A percentile compares a stretch with the other conserved stretches of the same genome.
Evolutionary conservation across 192 early-diverging fungal species (phyloP).

Genomic region (Allomyces javanicus): DNA sequence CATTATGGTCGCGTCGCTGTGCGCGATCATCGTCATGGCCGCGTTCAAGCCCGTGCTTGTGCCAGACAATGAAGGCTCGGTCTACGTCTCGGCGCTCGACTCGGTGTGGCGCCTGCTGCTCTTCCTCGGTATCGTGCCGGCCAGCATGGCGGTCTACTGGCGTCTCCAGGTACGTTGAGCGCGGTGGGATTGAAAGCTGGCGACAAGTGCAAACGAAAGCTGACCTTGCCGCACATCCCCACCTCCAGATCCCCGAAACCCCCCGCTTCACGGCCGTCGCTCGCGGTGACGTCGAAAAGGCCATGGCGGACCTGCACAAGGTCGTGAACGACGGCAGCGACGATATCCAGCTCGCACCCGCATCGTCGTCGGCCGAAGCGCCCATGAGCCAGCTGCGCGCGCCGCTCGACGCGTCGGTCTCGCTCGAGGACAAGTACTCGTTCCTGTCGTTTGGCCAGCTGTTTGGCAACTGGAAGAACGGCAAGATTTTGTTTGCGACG

Average conservation of each 20-base stretch:
- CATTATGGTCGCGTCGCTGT: constrained; percentile 56
- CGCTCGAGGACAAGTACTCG: constrained; percentile 8
- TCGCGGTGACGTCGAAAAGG: constrained; percentile 46
- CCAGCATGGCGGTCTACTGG: constrained; percentile 67
- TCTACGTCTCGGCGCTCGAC: constrained; percentile 37
- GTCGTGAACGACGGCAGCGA: constrained; percentile 9
- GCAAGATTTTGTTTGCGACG: constrained; percentile 57
- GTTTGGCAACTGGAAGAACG: constrained; percentile 62
- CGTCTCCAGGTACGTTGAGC: constrained; percentile 31
- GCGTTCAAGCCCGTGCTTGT: constrained; percentile 46
- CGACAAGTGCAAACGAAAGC: too few relatives aligned
- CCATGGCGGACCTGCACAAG: constrained; percentile 15
- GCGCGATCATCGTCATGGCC: constrained; percentile 46
- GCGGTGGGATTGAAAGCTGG: too few relatives aligned
- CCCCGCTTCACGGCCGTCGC: constrained; percentile 66
- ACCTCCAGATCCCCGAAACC: constrained; percentile 63
- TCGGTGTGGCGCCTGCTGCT: constrained; percentile 82
- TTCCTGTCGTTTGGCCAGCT: constrained; percentile 37
- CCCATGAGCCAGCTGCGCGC: background rate
- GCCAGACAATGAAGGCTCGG: constrained; percentile 22
- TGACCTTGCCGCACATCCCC: too few relatives aligned
- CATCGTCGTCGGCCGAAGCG: constrained; percentile 19
- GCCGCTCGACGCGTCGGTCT: constrained; percentile 10
- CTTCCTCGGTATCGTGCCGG: constrained; percentile 69
- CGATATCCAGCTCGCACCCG: constrained; percentile 15